Evolutionary conservation across 2,329 filamentous ascomycete species (phyloP), one percentile per base, ranked within the genome.

Genomic region (Alternaria brassicae): DNA sequence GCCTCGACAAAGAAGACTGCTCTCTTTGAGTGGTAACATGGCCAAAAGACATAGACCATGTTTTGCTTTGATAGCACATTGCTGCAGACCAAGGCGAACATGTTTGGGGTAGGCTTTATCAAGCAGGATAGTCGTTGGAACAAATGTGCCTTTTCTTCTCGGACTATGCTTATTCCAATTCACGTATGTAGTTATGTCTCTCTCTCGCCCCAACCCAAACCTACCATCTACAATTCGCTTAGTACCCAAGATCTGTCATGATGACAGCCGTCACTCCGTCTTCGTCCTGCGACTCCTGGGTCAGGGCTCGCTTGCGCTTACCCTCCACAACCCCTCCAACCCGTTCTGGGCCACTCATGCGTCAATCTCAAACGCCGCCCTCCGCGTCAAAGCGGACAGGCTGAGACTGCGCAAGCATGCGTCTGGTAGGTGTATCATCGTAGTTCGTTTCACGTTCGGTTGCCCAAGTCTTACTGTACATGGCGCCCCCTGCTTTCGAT

Each of bases 361-460:
- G 53, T 61, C 47, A 59, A 61, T 53, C 59, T 61, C 59, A 61
- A 61, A 61, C 59, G 27, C 59, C 40, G 28, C 42, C 47, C 58
- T 21, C 41, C 30, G 59, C 56, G 47, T 55, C 51, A 52, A 34
- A 39, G 28, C 32, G 23, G 44, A 48, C 36, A 53, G 48, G 48
- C 40, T 49, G 44, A 37, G 56, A 53, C 51, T 58, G 42, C 51
- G 51, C 56, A 58, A 54, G 56, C 48, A 39, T 45, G 34, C 32
- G 32, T 42, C 30, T 32, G n/a, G n/a, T n/a, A n/a, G n/a, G n/a
- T 47, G 48, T 53, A 55, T 13, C 41, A 42, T 36, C 36, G 51
- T 58, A 55, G 56, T 58, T 58, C 51, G 56, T 58, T 58, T 58
- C 56, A 58, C 40, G 56, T 58, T 58, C 42, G 56, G 32, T 49